Conservation (phyloP, 1,139 yeast genomes). For the Debaryomyces sp. region DNA sequence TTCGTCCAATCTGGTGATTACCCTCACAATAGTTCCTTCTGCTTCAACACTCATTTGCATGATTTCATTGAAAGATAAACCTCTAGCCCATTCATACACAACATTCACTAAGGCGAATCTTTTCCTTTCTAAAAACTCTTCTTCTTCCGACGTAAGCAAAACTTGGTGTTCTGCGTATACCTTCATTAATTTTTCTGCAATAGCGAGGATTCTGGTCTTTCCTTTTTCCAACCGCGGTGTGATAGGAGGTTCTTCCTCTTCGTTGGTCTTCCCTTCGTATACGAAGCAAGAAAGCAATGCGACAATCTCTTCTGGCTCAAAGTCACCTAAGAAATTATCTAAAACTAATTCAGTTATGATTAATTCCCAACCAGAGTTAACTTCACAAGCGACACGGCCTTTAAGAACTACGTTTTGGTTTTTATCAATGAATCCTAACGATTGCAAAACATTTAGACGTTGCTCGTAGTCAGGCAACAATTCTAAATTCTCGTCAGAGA, state of each 20-base stretch:
- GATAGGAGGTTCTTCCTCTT: slow-evolving; percentile 58
- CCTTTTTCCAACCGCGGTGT: slow-evolving; percentile 89
- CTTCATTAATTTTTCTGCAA: slow-evolving; percentile 63
- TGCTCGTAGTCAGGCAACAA: slow-evolving; percentile 93
- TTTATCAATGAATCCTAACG: slow-evolving; percentile 75
- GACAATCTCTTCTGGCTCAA: slow-evolving; percentile 94
- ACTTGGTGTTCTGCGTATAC: slow-evolving; percentile 74
- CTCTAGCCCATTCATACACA: slow-evolving; percentile 98
- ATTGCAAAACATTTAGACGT: slow-evolving; percentile 73
- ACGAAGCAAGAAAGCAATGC: slow-evolving; percentile 91
- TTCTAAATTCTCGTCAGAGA: slow-evolving; percentile 87
- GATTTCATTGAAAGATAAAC: slow-evolving; percentile 86
- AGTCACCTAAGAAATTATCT: slow-evolving; percentile 90
- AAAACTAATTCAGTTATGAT: slow-evolving; percentile 85
- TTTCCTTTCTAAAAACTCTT: slow-evolving; percentile 77
- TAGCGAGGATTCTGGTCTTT: slow-evolving; percentile 65
- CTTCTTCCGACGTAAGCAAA: slow-evolving; percentile 79
- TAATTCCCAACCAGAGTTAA: slow-evolving; percentile 89
- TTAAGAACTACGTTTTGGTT: slow-evolving; percentile 78
- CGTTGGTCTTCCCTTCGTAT: slow-evolving; percentile 80
- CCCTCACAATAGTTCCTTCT: slow-evolving; percentile 98
- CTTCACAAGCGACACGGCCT: slow-evolving; percentile 86
- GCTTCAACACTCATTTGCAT: slow-evolving; percentile 88
- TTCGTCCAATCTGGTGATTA: slow-evolving; percentile 91
- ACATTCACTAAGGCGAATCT: slow-evolving; percentile 91